These are phyloP conservation scores for Ceratocystis diversiconidia DNA, from an alignment of 2,329 filamentous ascomycete genomes.

Conservation along the genomic window DNA sequence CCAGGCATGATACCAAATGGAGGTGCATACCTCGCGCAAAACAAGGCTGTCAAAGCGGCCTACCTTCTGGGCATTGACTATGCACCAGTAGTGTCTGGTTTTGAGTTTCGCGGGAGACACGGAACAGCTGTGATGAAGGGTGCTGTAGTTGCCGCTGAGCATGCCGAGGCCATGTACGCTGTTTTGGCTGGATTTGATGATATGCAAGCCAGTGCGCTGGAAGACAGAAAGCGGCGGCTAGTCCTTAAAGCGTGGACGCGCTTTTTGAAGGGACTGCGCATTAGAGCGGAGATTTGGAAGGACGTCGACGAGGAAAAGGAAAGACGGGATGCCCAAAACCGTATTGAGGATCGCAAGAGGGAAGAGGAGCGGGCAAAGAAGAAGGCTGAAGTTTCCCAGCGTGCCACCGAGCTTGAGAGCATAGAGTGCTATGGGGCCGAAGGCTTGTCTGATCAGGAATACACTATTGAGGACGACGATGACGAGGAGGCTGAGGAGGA, in stretches of 20 bases:
- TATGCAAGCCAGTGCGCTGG: slow-evolving; percentile 47
- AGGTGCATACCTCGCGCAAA: slow-evolving; percentile 53
- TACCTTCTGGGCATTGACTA: slow-evolving; percentile 67
- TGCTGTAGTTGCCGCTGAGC: slow-evolving; percentile 59
- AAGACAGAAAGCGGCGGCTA: slow-evolving; percentile 57
- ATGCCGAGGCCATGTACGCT: slow-evolving; percentile 54
- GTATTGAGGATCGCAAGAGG: background rate
- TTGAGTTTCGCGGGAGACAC: slow-evolving; percentile 70
- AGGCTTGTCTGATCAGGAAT: background rate
- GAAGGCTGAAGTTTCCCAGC: background rate
- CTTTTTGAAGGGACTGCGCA: slow-evolving; percentile 63
- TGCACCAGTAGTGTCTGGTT: slow-evolving; percentile 79
- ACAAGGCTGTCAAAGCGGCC: slow-evolving; percentile 55
- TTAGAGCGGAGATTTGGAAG: slow-evolving; percentile 49
- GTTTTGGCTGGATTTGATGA: slow-evolving; percentile 55
- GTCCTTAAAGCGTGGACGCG: slow-evolving; percentile 53
- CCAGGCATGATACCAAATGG: slow-evolving; percentile 79
- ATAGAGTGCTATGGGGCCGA: background rate
- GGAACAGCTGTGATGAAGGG: slow-evolving; percentile 75
- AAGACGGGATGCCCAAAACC: slow-evolving; percentile 1
- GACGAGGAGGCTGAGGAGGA: slow-evolving; percentile 6
- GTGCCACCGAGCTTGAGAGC: background rate
- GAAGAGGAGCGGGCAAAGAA: background rate
- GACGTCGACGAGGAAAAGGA: slow-evolving; percentile 19
- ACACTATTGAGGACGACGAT: slow-evolving; percentile 10